phyloP scores from a whole-genome alignment of 2,329 filamentous ascomycete genomes.

The Aspergillus fischeri region DNA sequence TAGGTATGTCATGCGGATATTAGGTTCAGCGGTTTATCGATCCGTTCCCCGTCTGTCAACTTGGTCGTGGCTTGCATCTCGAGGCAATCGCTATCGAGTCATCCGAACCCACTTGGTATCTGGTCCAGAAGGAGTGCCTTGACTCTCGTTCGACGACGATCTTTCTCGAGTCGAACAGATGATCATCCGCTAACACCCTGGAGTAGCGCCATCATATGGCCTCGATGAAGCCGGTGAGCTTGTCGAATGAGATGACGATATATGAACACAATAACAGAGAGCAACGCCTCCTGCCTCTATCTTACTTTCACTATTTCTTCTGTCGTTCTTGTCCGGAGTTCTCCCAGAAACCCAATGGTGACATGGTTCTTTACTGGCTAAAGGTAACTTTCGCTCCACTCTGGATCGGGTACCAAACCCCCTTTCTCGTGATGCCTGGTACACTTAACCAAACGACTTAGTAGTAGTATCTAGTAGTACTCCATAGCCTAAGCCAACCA shows the following conservation, averaged over 20 bases:
- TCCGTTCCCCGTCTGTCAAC: slow-evolving; percentile 26
- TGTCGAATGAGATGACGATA: background rate
- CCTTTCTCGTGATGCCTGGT: background rate
- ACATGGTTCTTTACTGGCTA: background rate
- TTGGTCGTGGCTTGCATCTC: slow-evolving; percentile 12
- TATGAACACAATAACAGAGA: background rate
- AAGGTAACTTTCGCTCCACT: background rate
- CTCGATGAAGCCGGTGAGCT: background rate
- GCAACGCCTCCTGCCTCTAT: background rate
- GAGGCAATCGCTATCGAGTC: background rate
- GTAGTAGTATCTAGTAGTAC: background rate
- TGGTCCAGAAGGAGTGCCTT: background rate
- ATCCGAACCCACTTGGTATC: background rate
- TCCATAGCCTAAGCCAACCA: background rate
- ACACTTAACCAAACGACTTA: background rate
- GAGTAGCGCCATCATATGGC: background rate
- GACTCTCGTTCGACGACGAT: background rate
- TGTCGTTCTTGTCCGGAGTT: background rate
- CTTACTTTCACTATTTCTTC: background rate
- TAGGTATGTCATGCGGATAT: slow-evolving; percentile 29
- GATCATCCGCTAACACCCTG: background rate
- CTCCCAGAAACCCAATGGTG: background rate
- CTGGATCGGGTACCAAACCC: slow-evolving; percentile 6
- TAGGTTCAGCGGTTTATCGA: slow-evolving; percentile 34
- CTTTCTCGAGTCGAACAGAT: background rate